These are phyloP conservation scores for Podila clonocystis DNA, from an alignment of 192 early-diverging fungal genomes.

Conservation along the genomic window DNA sequence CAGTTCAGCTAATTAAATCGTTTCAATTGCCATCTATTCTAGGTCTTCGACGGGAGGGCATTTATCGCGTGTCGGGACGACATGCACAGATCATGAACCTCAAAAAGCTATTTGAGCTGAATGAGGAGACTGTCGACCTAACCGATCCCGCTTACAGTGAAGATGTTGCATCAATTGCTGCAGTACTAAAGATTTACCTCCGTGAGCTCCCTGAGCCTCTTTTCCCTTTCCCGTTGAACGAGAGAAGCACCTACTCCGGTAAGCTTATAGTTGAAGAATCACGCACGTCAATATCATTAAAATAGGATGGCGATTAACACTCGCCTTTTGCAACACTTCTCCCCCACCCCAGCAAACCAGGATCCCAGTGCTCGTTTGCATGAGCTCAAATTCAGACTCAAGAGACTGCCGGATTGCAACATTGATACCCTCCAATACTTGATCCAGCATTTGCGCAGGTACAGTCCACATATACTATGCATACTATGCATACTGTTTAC, in stretches of 20 bases:
- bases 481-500: background rate
- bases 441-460: slow-evolving; percentile 66
- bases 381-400: slow-evolving; percentile 51
- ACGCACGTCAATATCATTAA: no score
- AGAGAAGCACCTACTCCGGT: slow-evolving; percentile 65
- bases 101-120: slow-evolving; percentile 29
- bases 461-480: slow-evolving; percentile 7
- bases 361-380: slow-evolving; percentile 51
- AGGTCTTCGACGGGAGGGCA: slow-evolving; percentile 37
- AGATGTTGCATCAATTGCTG: slow-evolving; percentile 69
- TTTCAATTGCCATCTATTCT: background rate
- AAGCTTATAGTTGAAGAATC: slow-evolving; percentile 40
- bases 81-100: slow-evolving; percentile 46
- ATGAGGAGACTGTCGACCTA: slow-evolving; percentile 38
- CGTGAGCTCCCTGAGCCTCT: slow-evolving; percentile 71
- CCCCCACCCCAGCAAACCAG: no score
- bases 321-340: no score
- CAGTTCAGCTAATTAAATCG: background rate
- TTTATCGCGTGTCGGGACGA: slow-evolving; percentile 45
- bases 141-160: slow-evolving; percentile 44
- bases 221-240: slow-evolving; percentile 62
- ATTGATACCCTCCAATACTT: slow-evolving; percentile 65
- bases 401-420: slow-evolving; percentile 56
- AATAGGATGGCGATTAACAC: no score
- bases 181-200: slow-evolving; percentile 72